These are phyloP conservation scores for Alternaria ventricosa DNA, from an alignment of 2,329 filamentous ascomycete genomes.

Conservation along the genomic window DNA sequence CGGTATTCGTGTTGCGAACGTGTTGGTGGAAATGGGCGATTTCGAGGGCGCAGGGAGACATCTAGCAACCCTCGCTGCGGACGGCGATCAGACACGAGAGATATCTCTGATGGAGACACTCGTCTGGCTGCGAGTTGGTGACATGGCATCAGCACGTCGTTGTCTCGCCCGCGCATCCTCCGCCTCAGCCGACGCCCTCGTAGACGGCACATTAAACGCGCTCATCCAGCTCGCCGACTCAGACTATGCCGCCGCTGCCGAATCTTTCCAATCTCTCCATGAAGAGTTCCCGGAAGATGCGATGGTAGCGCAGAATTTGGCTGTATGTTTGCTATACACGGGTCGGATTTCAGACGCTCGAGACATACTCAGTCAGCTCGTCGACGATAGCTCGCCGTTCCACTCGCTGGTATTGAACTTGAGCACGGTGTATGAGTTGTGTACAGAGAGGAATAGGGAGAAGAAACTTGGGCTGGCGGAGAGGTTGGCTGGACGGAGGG, in stretches of 20 bases:
- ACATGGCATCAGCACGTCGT: conserved; percentile 69
- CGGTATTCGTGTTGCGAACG: conserved; percentile 68
- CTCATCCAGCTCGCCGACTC: conserved; percentile 81
- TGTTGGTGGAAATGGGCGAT: conserved; percentile 86
- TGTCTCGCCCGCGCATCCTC: conserved; percentile 53
- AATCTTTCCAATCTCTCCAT: conserved; percentile 64
- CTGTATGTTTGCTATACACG: conserved; percentile 82
- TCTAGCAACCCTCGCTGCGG: conserved; percentile 63
- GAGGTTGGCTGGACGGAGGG: conserved; percentile 66
- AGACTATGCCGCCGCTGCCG: conserved; percentile 69
- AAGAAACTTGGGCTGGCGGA: conserved; percentile 76
- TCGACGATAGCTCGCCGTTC: conserved; percentile 66
- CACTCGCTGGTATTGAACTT: conserved; percentile 88
- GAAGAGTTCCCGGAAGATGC: conserved; percentile 62
- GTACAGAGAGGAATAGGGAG: conserved; percentile 74
- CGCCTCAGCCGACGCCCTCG: conserved; percentile 33
- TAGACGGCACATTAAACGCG: conserved; percentile 63
- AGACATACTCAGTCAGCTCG: conserved; percentile 68
- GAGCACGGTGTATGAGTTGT: conserved; percentile 89
- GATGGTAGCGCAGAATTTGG: conserved; percentile 81
- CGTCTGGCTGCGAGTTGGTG: conserved; percentile 79
- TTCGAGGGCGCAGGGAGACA: conserved; percentile 78
- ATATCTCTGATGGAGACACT: conserved; percentile 61
- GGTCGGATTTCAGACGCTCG: conserved; percentile 72
- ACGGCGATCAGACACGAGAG: conserved; percentile 19